Evolutionary conservation across 441 rosid species (phyloP), one percentile per base, ranked within the genome.

Genomic region (Pelargonium citronellum): DNA sequence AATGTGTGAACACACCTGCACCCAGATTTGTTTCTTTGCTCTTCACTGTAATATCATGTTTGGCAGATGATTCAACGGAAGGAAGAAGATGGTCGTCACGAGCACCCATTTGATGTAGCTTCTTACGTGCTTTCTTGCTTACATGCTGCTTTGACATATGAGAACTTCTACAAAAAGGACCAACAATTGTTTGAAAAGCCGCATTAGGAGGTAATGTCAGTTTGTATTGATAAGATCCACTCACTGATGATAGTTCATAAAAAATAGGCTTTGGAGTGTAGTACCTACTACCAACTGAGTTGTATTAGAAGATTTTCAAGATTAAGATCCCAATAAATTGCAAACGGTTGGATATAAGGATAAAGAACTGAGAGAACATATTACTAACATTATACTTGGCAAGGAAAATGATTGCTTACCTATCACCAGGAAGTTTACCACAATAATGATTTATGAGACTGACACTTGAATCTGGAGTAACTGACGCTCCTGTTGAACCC

Each of bases 61-160:
- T 82, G 30, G 75, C 68, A 71, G 83, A 72, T 41, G 71, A 80
- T 66, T 86, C 80, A 11, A 67, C 57, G 63, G 71, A 69, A 6
- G 85, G 88, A 65, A 79, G 69, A 70, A 91, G 86, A 80, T 81
- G 83, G 73, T 88, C 80, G 20, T 87, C 81, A 72, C 87, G 78
- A 66, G 81, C 85, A 66, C 88, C 90, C 78, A 76, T 64, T 74
- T 81, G 85, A 66, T 85, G 90, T 64, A 90, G 87, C 80, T 81
- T 87, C 85, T 84, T 87, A 76, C 87, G 86, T 61, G 91, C 89
- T 78, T 87, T 88, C 75, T 86, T 74, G 86, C 96, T 85, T 47
- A 75, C 91, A 30, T 78, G 85, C 80, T 87, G 89, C 81, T 82
- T 88, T 63, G 87, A 85, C 74, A 79, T 70, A 67, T 73, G 87